Conservation (phyloP, 2,329 filamentous ascomycete species). For the Dactylonectria macrodidyma region DNA sequence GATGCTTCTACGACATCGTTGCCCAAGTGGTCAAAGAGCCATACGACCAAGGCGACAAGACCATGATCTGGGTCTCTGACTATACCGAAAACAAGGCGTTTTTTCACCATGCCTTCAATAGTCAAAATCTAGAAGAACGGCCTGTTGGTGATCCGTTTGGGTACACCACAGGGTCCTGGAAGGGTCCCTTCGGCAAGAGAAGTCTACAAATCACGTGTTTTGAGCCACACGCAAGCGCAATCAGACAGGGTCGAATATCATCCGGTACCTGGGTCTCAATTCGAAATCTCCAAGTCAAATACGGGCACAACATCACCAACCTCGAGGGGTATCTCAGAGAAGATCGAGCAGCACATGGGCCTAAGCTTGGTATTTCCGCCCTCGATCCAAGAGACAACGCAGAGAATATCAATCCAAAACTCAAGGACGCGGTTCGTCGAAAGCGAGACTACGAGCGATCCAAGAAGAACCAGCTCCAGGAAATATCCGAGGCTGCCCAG, state of each 20-base stretch:
- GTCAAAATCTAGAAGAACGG: slow-evolving; percentile 49
- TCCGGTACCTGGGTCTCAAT: slow-evolving; percentile 76
- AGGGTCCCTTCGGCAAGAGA: slow-evolving; percentile 80
- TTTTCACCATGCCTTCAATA: slow-evolving; percentile 61
- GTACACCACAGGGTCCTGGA: slow-evolving; percentile 72
- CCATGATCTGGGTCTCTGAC: slow-evolving; percentile 83
- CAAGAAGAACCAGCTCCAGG: slow-evolving; percentile 58
- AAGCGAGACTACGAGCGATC: slow-evolving; percentile 75
- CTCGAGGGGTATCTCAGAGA: slow-evolving; percentile 82
- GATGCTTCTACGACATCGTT: slow-evolving; percentile 77
- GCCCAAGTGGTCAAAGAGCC: slow-evolving; percentile 76
- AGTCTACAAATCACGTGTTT: slow-evolving; percentile 81
- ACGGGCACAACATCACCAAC: slow-evolving; percentile 63
- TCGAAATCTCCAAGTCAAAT: slow-evolving; percentile 80
- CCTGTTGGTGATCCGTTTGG: slow-evolving; percentile 69
- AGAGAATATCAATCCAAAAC: slow-evolving; percentile 61
- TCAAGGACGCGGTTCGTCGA: slow-evolving; percentile 73
- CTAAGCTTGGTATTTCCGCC: slow-evolving; percentile 71
- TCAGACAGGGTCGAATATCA: slow-evolving; percentile 67
- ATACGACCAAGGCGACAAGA: slow-evolving; percentile 59
- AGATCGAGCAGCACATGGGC: slow-evolving; percentile 62
- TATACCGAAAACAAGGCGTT: slow-evolving; percentile 82
- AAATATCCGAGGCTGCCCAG: slow-evolving; percentile 55
- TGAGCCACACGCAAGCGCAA: slow-evolving; percentile 74
- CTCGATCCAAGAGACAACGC: slow-evolving; percentile 59